Base-by-base conservation (phyloP, 352 stramenopile genomes). In the Saprolegnia diclina region DNA sequence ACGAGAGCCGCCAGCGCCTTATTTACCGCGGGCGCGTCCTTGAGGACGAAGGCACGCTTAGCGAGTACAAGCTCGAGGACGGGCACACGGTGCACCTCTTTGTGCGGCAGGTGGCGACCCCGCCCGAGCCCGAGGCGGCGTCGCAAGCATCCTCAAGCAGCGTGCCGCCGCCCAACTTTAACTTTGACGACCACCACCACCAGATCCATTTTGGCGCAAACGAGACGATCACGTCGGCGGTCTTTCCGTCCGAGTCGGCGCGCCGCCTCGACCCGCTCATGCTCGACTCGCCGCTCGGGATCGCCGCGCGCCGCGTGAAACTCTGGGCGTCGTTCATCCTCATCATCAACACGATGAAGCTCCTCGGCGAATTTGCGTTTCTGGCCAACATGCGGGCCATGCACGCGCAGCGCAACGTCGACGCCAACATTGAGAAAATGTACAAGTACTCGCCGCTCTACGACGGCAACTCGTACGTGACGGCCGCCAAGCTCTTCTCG, bases 21-120 rank as follows among this genome's bases (percentile, higher is more conserved):
- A 97, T 97, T 67, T 97, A 96, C 69, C 81, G 90, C 24, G 91
- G 91, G 29, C 87, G 88, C 37, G 87, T 96, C 54, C 79, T 97
- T 2, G 87, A 93, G 35, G 91, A 97, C 64, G 83, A 88, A 4
- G 71, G 82, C 38, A 56, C 74, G 5, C 76, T 97, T 7, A 76
- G 72, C 9, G 79, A 82, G 21, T 97, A 97, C 74, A 94, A 95
- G 54, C 81, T 97, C 4, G 90, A 97, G 65, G 81, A 96, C 45
- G 91, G 90, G 10, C 89, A 97, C 69, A 97, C 87, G 10, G 81
- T 97, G 48, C 91, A 97, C 71, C 75, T 97, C 66, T 95, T 97
- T 56, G 89, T 95, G 46, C 78, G 87, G 21, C 74, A 85, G 74
- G 78, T 77, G 0, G 76, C 76, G n/a, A 82, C 74, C 9, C 38